phyloP scores from a whole-genome alignment of 805 yeast genomes.

The Starmerella kuoi region DNA sequence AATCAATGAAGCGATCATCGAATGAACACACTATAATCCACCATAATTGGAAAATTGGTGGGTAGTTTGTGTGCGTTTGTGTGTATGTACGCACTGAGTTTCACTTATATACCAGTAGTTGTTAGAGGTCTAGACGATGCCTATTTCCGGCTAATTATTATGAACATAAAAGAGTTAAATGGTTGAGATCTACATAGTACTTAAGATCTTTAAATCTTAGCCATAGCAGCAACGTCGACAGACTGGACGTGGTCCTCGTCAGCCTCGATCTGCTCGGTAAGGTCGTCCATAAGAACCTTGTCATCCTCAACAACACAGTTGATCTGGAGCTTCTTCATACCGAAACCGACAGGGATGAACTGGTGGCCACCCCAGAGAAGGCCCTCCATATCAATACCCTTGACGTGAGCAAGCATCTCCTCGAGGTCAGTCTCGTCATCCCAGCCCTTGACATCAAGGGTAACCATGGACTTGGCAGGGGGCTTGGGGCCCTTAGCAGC shows the following conservation, averaged over 20 bases:
- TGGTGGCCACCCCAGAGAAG: slow-evolving; percentile 96
- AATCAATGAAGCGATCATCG: too few species aligned
- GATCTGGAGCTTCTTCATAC: slow-evolving; percentile 98
- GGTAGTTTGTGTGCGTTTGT: too few species aligned
- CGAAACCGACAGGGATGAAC: slow-evolving; percentile 96
- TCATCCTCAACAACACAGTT: slow-evolving; percentile 97
- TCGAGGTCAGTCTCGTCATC: slow-evolving; percentile 98
- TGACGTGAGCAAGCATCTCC: slow-evolving; percentile 73
- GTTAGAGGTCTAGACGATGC: too few species aligned
- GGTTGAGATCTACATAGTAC: too few species aligned
- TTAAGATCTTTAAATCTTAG: slow-evolving; percentile 57
- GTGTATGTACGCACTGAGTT: too few species aligned
- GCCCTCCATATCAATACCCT: slow-evolving; percentile 80
- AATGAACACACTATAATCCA: too few species aligned
- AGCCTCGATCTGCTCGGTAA: slow-evolving; percentile 60
- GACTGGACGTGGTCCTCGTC: slow-evolving; percentile 99
- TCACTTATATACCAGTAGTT: too few species aligned
- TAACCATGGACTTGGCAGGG: slow-evolving; percentile 95
- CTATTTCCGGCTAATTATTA: too few species aligned
- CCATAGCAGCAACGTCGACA: slow-evolving; percentile 97
- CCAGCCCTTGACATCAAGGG: slow-evolving; percentile 99
- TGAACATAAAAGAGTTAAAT: too few species aligned
- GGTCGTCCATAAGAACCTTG: slow-evolving; percentile 83
- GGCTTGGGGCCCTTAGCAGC: slow-evolving; percentile 95
- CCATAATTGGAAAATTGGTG: too few species aligned